These are phyloP conservation scores for Penicillium griseofulvum DNA, from an alignment of 2,329 filamentous ascomycete species.

Conservation along the genomic window DNA sequence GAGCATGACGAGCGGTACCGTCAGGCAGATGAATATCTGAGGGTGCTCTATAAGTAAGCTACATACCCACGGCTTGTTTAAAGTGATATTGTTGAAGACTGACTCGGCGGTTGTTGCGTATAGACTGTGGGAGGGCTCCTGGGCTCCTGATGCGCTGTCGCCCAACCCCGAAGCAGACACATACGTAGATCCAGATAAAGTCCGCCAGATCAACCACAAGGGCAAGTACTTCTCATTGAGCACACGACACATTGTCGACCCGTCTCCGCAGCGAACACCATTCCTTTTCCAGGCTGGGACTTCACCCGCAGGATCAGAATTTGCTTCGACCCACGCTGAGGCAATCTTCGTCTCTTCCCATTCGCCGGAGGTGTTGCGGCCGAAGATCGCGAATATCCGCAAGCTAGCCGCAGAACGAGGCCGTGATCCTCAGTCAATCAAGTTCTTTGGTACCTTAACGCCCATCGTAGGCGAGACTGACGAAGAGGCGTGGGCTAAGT, in stretches of 20 bases:
- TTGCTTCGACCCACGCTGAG: slow-evolving; percentile 59
- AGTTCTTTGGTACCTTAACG: slow-evolving; percentile 55
- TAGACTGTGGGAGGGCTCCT: slow-evolving; percentile 56
- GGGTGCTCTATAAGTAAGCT: slow-evolving; percentile 60
- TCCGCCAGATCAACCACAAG: slow-evolving; percentile 60
- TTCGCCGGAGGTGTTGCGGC: slow-evolving; percentile 49
- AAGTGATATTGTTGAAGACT: neutral
- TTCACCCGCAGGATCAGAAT: slow-evolving; percentile 56
- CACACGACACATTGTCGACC: slow-evolving; percentile 52
- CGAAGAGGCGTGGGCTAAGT: slow-evolving; percentile 55
- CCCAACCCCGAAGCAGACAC: slow-evolving; percentile 54
- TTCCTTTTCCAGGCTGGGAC: slow-evolving; percentile 61
- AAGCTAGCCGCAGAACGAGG: slow-evolving; percentile 51
- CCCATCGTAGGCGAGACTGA: slow-evolving; percentile 52
- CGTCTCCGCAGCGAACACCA: slow-evolving; percentile 57
- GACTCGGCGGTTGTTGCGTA: neutral
- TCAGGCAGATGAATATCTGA: slow-evolving; percentile 62
- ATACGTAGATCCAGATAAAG: slow-evolving; percentile 58
- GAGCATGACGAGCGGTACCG: slow-evolving; percentile 62
- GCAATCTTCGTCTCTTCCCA: slow-evolving; percentile 60
- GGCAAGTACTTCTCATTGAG: slow-evolving; percentile 55
- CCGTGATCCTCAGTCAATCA: slow-evolving; percentile 57
- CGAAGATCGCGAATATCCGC: slow-evolving; percentile 55
- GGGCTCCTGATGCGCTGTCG: slow-evolving; percentile 57
- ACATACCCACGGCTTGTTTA: neutral